phyloP scores from a whole-genome alignment of 768 basidiomycete species.

The Lactarius hengduanensis region DNA sequence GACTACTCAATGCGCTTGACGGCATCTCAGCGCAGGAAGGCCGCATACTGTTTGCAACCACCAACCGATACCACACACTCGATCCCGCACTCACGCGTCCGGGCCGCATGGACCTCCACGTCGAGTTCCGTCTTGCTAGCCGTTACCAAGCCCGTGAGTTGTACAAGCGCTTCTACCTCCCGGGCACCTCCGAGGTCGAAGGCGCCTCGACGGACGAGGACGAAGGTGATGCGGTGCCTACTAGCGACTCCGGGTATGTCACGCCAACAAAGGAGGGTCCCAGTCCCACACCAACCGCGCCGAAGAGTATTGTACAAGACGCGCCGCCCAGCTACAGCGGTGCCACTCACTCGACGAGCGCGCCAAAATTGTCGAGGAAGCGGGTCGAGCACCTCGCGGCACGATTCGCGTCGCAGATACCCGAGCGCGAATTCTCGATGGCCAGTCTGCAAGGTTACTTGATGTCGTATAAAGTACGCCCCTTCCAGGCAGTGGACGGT shows the following conservation, averaged over 20 bases:
- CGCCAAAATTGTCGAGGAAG: constrained; percentile 42
- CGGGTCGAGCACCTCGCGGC: constrained; percentile 49
- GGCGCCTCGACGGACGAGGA: constrained; percentile 30
- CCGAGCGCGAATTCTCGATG: constrained; percentile 45
- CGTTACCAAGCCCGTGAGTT: constrained; percentile 63
- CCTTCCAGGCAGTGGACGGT: constrained; percentile 52
- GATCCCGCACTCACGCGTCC: constrained; percentile 75
- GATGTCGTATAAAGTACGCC: constrained; percentile 64
- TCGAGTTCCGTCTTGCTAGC: constrained; percentile 76
- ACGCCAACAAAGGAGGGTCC: constrained; percentile 23
- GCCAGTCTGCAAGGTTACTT: constrained; percentile 56
- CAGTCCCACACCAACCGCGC: background rate
- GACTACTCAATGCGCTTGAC: constrained; percentile 76
- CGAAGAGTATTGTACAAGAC: background rate
- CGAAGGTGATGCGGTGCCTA: constrained; percentile 28
- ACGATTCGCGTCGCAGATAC: constrained; percentile 54
- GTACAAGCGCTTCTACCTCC: constrained; percentile 67
- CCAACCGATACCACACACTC: constrained; percentile 67
- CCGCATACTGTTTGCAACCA: constrained; percentile 77
- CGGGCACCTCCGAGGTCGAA: constrained; percentile 34
- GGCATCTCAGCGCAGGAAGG: constrained; percentile 80
- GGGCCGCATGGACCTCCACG: constrained; percentile 76
- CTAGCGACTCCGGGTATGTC: constrained; percentile 28
- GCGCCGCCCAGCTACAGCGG: constrained; percentile 15
- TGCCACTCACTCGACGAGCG: constrained; percentile 21